These are phyloP conservation scores for Periconia sp. DNA, from an alignment of 2,329 filamentous ascomycete species.

Conservation along the genomic window DNA sequence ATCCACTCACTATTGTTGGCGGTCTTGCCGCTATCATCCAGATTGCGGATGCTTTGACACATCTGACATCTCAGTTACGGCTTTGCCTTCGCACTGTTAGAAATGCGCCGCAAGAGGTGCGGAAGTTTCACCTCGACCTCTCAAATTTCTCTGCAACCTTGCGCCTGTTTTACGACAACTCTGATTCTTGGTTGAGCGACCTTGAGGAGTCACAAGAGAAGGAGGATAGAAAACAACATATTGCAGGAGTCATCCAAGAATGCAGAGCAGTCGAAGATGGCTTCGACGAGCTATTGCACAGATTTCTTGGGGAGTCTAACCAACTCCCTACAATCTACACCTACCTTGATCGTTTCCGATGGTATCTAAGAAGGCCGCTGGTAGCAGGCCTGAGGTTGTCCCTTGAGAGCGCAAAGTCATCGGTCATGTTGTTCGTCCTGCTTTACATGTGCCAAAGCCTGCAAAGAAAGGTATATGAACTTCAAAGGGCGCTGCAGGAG, in stretches of 20 bases:
- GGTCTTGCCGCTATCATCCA: slow-evolving; percentile 7
- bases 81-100: slow-evolving; percentile 4
- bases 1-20: slow-evolving; percentile 3
- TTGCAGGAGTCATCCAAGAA: slow-evolving; percentile 10
- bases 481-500: background rate
- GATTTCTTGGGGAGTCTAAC: background rate
- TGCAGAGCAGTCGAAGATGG: slow-evolving; percentile 4
- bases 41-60: slow-evolving; percentile 1
- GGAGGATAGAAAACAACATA: background rate
- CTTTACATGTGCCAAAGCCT: slow-evolving; percentile 4
- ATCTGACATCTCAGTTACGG: slow-evolving; percentile 2
- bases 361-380: slow-evolving; percentile 5
- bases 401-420: slow-evolving; percentile 9
- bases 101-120: slow-evolving; percentile 8
- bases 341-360: slow-evolving; percentile 2
- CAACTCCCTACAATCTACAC: background rate
- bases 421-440: slow-evolving; percentile 6
- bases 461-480: background rate
- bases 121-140: slow-evolving; percentile 6
- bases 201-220: background rate
- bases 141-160: slow-evolving; percentile 7
- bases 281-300: slow-evolving; percentile 2
- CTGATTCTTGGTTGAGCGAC: background rate
- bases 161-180: slow-evolving; percentile 1
- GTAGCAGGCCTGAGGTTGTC: slow-evolving; percentile 9